Percentiles rank a stretch among this genome's conserved stretches.
Conservation (phyloP, 2,329 filamentous ascomycete species). For the Stagonosporopsis vannaccii region DNA sequence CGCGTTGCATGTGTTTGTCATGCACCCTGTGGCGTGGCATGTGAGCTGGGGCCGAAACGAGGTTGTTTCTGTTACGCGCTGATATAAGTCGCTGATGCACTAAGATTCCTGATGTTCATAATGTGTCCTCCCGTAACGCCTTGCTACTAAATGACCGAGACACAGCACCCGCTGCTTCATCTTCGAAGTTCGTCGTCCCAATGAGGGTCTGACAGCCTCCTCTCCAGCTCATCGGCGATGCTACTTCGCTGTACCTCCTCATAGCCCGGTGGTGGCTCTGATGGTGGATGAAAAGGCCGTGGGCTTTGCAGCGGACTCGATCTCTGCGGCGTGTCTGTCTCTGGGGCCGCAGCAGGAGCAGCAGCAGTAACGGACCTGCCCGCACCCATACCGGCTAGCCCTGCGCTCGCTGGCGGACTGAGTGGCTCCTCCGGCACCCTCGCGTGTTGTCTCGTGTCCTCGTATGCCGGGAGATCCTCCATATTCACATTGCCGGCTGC, state of each 20-base stretch:
- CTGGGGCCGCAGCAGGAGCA: constrained; percentile 25
- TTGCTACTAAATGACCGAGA: constrained; percentile 24
- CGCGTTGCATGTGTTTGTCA: constrained; percentile 3
- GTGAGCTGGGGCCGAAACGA: background rate
- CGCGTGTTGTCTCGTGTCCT: constrained; percentile 61
- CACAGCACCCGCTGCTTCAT: background rate
- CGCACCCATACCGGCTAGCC: constrained; percentile 19
- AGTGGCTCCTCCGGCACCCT: constrained; percentile 43
- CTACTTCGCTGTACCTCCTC: constrained; percentile 88
- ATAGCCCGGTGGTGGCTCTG: constrained; percentile 87
- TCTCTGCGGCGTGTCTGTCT: constrained; percentile 31
- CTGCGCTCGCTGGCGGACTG: constrained; percentile 26
- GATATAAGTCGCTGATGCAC: background rate
- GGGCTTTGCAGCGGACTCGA: constrained; percentile 43
- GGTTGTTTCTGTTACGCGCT: background rate
- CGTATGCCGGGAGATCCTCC: constrained; percentile 89
- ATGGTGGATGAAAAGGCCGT: constrained; percentile 59
- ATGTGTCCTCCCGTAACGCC: constrained; percentile 33
- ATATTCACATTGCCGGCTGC: constrained; percentile 70
- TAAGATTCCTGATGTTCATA: constrained; percentile 18
- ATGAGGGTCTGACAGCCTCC: constrained; percentile 40
- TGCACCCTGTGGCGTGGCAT: background rate
- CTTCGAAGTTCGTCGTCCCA: constrained; percentile 30
- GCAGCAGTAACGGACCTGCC: constrained; percentile 28
- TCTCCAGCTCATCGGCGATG: constrained; percentile 75